A percentile compares a stretch with the other conserved stretches of the same genome.
These are phyloP conservation scores for Papiliotrema laurentii DNA, from an alignment of 1,284 basidiomycete genomes.

Conservation along the genomic window DNA sequence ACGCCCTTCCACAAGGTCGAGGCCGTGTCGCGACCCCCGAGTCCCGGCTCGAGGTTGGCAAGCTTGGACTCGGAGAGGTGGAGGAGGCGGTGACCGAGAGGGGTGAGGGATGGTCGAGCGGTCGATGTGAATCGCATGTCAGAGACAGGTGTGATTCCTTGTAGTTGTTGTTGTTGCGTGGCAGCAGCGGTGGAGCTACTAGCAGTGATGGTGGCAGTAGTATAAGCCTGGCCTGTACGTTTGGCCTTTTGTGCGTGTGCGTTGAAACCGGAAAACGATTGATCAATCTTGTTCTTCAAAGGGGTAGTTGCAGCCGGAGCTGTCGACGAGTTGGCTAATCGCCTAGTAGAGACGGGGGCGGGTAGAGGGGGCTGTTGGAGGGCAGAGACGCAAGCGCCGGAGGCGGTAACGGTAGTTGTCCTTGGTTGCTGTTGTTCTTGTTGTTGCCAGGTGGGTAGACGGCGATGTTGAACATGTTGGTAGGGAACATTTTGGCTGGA, in stretches of 20 bases:
- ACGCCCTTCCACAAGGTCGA: conserved; percentile 28
- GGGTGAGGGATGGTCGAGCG: conserved; percentile 34
- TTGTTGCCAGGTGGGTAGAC: not conserved
- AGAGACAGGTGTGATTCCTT: not conserved
- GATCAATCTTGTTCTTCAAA: not conserved
- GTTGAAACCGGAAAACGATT: not conserved
- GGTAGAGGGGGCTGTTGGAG: not conserved
- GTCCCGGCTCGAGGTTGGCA: conserved; percentile 22
- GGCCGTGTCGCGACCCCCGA: conserved; percentile 24
- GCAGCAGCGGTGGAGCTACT: too few species aligned
- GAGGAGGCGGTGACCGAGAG: conserved; percentile 38
- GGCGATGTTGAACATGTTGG: not conserved
- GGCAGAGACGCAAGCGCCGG: not conserved
- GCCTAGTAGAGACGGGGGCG: not conserved
- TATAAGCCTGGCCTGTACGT: not conserved
- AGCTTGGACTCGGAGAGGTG: conserved; percentile 39
- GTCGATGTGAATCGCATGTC: conserved; percentile 37
- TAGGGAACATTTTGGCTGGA: not conserved
- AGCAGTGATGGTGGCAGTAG: not conserved
- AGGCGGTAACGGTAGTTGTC: not conserved
- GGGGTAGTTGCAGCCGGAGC: not conserved
- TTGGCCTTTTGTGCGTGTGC: not conserved
- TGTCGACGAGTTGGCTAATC: not conserved
- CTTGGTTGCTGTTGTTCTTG: not conserved
- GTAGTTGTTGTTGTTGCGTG: too few species aligned